Evolutionary conservation across 345 rosid species (phyloP).

Genomic region (Eucalyptus tenuipes): DNA sequence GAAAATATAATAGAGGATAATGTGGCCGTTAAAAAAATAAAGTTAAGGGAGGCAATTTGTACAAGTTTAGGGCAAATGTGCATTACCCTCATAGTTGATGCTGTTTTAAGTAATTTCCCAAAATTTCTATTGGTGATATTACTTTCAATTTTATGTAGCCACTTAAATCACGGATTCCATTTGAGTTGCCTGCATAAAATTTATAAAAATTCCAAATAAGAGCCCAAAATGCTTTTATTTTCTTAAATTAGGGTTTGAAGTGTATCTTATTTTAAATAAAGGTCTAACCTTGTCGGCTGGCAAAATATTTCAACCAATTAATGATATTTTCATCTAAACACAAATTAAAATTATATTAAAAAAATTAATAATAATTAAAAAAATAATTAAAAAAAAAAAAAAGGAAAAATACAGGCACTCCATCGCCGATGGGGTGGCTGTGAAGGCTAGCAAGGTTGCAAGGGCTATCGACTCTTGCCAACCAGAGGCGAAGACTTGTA

Average conservation of each 20-base stretch:
- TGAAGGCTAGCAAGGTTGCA: too few relatives aligned
- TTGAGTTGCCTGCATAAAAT: not conserved
- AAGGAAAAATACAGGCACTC: too few relatives aligned
- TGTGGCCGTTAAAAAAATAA: not conserved
- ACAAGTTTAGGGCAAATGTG: not conserved
- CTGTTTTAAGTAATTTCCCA: not conserved
- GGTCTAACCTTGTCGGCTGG: fast-evolving
- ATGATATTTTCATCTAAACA: too few relatives aligned
- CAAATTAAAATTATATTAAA: too few relatives aligned
- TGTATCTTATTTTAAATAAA: too few relatives aligned
- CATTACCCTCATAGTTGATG: not conserved
- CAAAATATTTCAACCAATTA: too few relatives aligned
- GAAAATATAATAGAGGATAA: not conserved
- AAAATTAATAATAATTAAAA: too few relatives aligned
- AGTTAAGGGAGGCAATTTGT: not conserved
- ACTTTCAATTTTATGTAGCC: not conserved
- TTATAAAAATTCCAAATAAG: too few relatives aligned
- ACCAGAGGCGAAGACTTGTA: fast-evolving
- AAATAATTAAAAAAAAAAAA: too few relatives aligned
- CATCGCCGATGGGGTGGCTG: fast-evolving
- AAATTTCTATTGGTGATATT: not conserved
- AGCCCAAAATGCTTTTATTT: too few relatives aligned
- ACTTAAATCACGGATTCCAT: not conserved
- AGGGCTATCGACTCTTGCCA: too few relatives aligned
- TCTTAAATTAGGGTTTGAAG: too few relatives aligned